Evolutionary conservation across 495 filamentous ascomycete species (phyloP), one percentile per base, ranked within the genome.

Genomic region (Penicillium robsamsonii): DNA sequence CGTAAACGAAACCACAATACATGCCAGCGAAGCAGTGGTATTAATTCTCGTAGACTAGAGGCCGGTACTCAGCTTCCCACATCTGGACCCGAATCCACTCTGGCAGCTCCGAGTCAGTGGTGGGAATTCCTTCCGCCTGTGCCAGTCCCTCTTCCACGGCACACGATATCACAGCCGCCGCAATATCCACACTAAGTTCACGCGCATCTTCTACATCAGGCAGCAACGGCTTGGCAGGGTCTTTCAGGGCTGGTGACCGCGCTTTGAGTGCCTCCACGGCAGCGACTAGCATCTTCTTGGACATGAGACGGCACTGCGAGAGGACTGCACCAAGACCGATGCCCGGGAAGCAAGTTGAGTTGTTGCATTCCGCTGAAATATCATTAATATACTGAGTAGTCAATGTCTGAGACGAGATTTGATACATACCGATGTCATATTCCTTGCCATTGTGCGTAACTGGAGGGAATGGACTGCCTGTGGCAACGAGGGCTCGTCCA

Each of bases 81-180:
- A 96, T 96, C 77, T 94, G 91, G 69, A 86, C 87, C 9, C 82
- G 69, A 53, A 96, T 86, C 92, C 92, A 96, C 69, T 88, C 84
- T 48, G 87, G 84, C 43, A 95, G 60, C 4, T 85, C 81, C 2
- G 51, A 68, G 11, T 85, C 80, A 7, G 79, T 70, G 0, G 44
- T 44, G 3, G 79, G 77, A 17, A 73, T 75, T 0, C 69, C 73
- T 10, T 77, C 69, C 4, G 74, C 70, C 11, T 81, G 80, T 0
- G 84, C 83, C 7, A 92, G 71, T 2, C 81, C 87, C 46, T 96
- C 89, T 35, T 84, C 64, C 4, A 90, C 76, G 0, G 91, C 86
- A 13, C 83, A 78, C 58, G 81, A 78, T 25, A 96, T 90, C n/a
- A 96, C 89, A 33, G 84, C 87, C 35, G 81, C 79, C 2, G 91